Conservation (phyloP, 1,139 yeast species). For the Saccharomyces pastorianus region DNA sequence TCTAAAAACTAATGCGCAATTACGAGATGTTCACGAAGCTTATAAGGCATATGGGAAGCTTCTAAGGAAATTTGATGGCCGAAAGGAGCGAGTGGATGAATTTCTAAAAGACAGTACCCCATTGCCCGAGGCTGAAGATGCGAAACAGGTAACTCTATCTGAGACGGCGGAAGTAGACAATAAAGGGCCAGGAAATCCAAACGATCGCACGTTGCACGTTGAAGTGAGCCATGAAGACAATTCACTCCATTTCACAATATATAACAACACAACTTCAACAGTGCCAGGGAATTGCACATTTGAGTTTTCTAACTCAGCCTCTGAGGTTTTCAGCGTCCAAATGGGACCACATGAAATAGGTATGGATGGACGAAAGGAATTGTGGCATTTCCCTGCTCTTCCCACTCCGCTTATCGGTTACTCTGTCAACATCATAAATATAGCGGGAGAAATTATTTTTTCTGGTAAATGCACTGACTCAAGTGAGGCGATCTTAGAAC, state of each 20-base stretch:
- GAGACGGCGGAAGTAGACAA: background rate
- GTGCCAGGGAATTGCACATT: background rate
- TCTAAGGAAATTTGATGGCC: slow-evolving; percentile 11
- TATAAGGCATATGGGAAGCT: slow-evolving; percentile 12
- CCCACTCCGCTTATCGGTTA: background rate
- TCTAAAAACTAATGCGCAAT: slow-evolving; percentile 8
- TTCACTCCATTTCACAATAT: background rate
- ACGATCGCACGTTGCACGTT: background rate
- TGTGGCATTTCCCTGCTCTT: background rate
- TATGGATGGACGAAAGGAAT: background rate
- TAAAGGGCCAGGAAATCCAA: no score
- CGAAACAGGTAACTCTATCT: background rate
- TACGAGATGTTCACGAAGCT: slow-evolving; percentile 6
- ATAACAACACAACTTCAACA: background rate
- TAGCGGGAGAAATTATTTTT: background rate
- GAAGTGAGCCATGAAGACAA: background rate
- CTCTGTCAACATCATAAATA: background rate
- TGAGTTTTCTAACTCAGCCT: background rate
- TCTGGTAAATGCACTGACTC: background rate
- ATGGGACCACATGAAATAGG: background rate
- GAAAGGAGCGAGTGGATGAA: slow-evolving; percentile 9
- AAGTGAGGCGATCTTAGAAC: background rate
- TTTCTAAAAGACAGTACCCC: slow-evolving; percentile 1
- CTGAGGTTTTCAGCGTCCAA: background rate
- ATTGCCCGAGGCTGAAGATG: background rate